Evolutionary conservation across 352 stramenopile genomes (phyloP), one percentile per base, ranked within the genome.

Genomic region (Globisporangium ultimum): DNA sequence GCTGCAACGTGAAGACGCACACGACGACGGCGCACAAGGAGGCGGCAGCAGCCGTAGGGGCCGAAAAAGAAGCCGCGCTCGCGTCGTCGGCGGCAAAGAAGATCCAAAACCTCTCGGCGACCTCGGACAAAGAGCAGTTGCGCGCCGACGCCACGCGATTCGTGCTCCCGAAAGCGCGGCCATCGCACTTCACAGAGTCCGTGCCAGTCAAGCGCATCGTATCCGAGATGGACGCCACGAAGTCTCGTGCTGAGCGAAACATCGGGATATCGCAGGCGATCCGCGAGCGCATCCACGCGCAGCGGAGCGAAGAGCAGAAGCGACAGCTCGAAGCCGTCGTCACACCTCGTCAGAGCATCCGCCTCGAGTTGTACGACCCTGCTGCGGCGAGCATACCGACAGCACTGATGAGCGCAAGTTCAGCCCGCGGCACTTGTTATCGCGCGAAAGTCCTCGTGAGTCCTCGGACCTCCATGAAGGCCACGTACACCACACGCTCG

Each of bases 261-360:
- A 79, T 93, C 28, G 66, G 86, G 60, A 67, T 91, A 22, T 84
- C 81, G 3, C 78, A 93, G 59, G 61, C 74, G 15, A 78, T 91
- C 24, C 81, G 81, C 14, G 78, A 88, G 36, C 72, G 71, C 13
- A 84, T 91, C 41, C 56, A 64, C 9, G 46, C 24, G 13, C 71
- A 84, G 43, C 71, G 71, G 15, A 72, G 55, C 40, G 69, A 87
- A 12, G 63, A 78, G 4, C 58, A 73, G 45, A 74, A 64, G 7
- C 68, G 68, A 8, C 70, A 84, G 45, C 56, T 84, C 17, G 67
- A 83, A 53, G 70, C 75, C 59, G 60, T 66, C 43, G 40, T 57
- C 22, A 57, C 36, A 15, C 60, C 60, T 9, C 24, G 60, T 12
- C 60, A 55, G 32, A 66, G 40, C 20, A 45, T 66, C 7, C 52